Evolutionary conservation across 164 flowering plant species (phyloP).

Genomic region (Piper longum): DNA sequence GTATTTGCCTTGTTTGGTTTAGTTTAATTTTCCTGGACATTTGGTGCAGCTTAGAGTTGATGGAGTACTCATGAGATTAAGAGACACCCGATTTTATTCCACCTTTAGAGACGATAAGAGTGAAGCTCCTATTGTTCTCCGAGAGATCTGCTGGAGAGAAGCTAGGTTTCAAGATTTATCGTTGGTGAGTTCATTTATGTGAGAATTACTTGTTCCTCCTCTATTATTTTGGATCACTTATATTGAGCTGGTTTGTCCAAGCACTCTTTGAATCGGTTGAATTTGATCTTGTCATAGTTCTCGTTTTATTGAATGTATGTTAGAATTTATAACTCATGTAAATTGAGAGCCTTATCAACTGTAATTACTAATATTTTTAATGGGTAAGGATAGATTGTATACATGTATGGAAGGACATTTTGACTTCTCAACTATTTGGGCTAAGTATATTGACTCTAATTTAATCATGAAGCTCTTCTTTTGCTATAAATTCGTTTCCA

Average conservation of each 20-base stretch:
- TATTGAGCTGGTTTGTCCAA: not conserved
- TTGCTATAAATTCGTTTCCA: too few species aligned
- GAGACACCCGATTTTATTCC: constrained; percentile 87
- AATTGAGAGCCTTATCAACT: too few species aligned
- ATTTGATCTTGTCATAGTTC: not conserved
- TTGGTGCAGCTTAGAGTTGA: constrained; percentile 83
- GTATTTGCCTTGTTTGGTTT: not conserved
- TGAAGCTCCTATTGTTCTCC: constrained; percentile 41
- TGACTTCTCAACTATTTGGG: too few species aligned
- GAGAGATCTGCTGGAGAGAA: constrained; percentile 94
- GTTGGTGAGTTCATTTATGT: constrained; percentile 32
- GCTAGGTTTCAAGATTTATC: constrained; percentile 57
- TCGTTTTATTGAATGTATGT: too few species aligned
- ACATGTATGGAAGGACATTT: too few species aligned
- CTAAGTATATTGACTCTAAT: too few species aligned
- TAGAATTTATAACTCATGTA: too few species aligned
- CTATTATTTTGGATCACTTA: not conserved
- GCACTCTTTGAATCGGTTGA: not conserved
- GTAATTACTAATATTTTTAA: too few species aligned
- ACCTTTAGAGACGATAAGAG: constrained; percentile 24
- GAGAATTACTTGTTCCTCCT: not conserved
- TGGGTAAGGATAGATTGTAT: too few species aligned
- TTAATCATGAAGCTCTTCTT: too few species aligned
- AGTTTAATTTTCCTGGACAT: not conserved
- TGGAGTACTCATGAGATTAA: constrained; percentile 87